Evolutionary conservation across 345 rosid species (phyloP).

Genomic region (Citrus reticulata): DNA sequence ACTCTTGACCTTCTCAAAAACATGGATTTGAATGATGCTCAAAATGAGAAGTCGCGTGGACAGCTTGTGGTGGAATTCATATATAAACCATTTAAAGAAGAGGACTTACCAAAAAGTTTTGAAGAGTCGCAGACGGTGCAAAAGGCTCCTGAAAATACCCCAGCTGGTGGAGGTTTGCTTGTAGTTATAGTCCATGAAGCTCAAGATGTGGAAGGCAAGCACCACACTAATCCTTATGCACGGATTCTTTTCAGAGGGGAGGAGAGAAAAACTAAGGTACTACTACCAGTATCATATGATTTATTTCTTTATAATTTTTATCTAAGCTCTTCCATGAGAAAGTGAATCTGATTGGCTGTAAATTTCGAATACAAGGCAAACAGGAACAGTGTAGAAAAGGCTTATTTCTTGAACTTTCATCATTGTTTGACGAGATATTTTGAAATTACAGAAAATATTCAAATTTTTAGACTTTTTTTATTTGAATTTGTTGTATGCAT

Average conservation of each 20-base stretch:
- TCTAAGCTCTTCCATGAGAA: background rate
- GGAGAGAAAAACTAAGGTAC: constrained; percentile 79
- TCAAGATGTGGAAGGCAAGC: constrained; percentile 89
- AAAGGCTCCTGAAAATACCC: constrained; percentile 85
- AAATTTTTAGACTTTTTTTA: background rate
- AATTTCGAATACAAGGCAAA: background rate
- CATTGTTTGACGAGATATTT: background rate
- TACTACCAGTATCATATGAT: background rate
- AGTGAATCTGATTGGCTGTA: background rate
- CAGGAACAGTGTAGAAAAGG: background rate
- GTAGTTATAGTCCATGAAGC: constrained; percentile 81
- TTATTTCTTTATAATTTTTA: background rate
- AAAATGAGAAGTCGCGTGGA: constrained; percentile 68
- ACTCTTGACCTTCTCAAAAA: constrained; percentile 72
- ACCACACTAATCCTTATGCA: constrained; percentile 80
- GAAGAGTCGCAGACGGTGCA: constrained; percentile 48
- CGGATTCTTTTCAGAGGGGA: constrained; percentile 73
- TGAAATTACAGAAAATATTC: background rate
- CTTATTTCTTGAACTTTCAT: background rate
- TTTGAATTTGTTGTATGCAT: background rate
- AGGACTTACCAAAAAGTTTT: constrained; percentile 48
- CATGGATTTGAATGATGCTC: constrained; percentile 54
- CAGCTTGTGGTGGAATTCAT: constrained; percentile 68
- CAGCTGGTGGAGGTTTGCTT: constrained; percentile 81
- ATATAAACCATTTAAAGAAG: constrained; percentile 82